Evolutionary conservation across 768 basidiomycete genomes (phyloP).

Genomic region (Tephrocybe sp.): DNA sequence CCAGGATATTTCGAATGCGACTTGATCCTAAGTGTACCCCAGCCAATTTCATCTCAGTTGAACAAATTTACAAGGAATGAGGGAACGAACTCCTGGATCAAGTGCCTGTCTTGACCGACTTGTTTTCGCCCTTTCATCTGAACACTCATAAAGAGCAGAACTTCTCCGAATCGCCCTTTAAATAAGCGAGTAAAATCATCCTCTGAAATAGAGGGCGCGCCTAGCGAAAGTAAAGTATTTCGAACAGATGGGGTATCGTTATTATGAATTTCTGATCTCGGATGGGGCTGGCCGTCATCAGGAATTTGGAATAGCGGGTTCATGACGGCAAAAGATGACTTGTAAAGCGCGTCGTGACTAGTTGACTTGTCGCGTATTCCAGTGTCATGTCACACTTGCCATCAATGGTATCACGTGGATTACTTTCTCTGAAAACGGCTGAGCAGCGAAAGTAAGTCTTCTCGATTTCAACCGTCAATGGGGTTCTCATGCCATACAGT

Average conservation of each 20-base stretch:
- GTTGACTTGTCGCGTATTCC: background rate
- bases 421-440: too few relatives aligned
- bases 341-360: too few relatives aligned
- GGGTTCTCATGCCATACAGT: background rate
- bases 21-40: slow-evolving; percentile 4
- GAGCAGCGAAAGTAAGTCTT: too few relatives aligned
- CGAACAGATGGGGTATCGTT: slow-evolving; percentile 7
- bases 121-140: slow-evolving; percentile 16
- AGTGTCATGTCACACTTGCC: background rate
- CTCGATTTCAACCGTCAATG: background rate
- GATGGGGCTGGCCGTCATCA: background rate
- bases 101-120: slow-evolving; percentile 11
- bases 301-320: slow-evolving; percentile 10
- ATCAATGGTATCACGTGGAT: too few relatives aligned
- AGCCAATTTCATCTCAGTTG: slow-evolving; percentile 7
- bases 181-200: slow-evolving; percentile 18
- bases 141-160: slow-evolving; percentile 14
- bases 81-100: slow-evolving; percentile 14
- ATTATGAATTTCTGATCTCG: background rate
- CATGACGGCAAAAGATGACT: background rate
- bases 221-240: slow-evolving; percentile 6
- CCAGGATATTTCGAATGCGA: slow-evolving; percentile 6
- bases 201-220: slow-evolving; percentile 12
- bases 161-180: slow-evolving; percentile 15
- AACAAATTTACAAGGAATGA: background rate